A percentile compares a stretch with the other conserved stretches of the same genome.
These are phyloP conservation scores for Blastocystis sp. DNA, from an alignment of 352 stramenopile genomes.

Conservation along the genomic window DNA sequence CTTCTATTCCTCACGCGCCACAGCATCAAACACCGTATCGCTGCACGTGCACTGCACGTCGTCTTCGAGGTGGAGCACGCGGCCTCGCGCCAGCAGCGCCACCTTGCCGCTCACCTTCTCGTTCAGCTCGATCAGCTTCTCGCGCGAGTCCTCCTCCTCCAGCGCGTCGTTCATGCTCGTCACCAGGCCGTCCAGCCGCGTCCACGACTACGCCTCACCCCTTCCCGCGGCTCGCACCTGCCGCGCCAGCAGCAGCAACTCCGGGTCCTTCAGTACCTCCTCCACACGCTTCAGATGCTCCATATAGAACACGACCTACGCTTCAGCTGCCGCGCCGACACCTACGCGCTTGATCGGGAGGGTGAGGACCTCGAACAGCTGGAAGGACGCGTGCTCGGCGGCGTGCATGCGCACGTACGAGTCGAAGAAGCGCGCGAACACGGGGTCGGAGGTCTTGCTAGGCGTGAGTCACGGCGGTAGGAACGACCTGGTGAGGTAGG, in stretches of 20 bases:
- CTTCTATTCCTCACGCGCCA: not conserved
- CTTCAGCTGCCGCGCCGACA: not conserved
- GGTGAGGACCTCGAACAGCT: conserved; percentile 12
- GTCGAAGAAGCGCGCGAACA: conserved; percentile 15
- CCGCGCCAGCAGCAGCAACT: not conserved
- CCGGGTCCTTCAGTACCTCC: not conserved
- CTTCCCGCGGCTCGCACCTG: not conserved
- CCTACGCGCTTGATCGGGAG: conserved; percentile 17
- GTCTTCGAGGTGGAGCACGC: conserved; percentile 1
- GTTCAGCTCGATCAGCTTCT: conserved; percentile 6
- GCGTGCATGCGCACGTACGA: not conserved
- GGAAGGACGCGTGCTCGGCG: not conserved
- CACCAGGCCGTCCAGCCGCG: not conserved
- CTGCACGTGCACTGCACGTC: conserved; percentile 7
- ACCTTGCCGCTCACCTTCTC: not conserved
- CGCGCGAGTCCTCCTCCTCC: conserved; percentile 10
- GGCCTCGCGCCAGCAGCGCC: not conserved
- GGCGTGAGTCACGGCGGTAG: not conserved
- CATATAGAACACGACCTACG: conserved; percentile 34
- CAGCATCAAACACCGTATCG: not conserved
- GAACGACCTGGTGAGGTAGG: not conserved
- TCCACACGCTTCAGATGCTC: conserved; percentile 13
- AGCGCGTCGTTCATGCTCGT: conserved; percentile 32
- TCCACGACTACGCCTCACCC: not conserved
- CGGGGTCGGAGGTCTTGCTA: not conserved